Base-by-base conservation (phyloP, 2,329 filamentous ascomycete species). In the Phyllosticta capitalensis region DNA sequence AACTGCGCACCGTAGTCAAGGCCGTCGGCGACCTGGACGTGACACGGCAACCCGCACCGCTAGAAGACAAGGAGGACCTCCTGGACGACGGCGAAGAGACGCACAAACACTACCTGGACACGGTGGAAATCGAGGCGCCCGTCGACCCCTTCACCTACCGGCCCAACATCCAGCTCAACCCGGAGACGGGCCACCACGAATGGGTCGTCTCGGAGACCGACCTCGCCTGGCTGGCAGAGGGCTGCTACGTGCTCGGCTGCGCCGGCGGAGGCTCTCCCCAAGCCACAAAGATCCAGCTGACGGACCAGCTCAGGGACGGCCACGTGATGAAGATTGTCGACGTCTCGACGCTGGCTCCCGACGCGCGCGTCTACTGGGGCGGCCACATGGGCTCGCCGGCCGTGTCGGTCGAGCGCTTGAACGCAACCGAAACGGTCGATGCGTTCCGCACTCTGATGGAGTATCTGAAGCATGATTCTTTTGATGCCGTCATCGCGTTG, bases 21-120 rank as follows among this genome's bases (percentile, higher is more conserved):
- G 83, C 83, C 1, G 82, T 80, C 0, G 84, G 83, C 5, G 74
- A 78, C 53, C 71, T 79, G 17, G 74, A 76, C 61, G 73, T 68
- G 51, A 66, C 68, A 26, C 65, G 69, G 9, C 66, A 69, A 30
- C 64, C 63, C 19, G 22, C 56, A 12, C 52, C 57, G 9, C 52
- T 61, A 4, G 52, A 56, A 49, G 53, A 56, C 7, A 62, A 61
- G 3, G 55, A 49, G 4, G 59, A 61, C 14, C 51, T 55, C 1
- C 52, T 52, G 24, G 59, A 63, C 9, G 62, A 63, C 12, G 61
- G 52, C 17, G 54, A 17, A 10, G 58, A 60, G 54, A 19, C 33
- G n/a, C 20, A 26, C 14, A 56, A 56, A 14, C 50, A 54, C 12
- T 56, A 60, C 30, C 10, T 48, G 10, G 58, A 56, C 10, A 60